Evolutionary conservation across 306 rosid genomes (phyloP).

Genomic region (Prinsepia uniflora): DNA sequence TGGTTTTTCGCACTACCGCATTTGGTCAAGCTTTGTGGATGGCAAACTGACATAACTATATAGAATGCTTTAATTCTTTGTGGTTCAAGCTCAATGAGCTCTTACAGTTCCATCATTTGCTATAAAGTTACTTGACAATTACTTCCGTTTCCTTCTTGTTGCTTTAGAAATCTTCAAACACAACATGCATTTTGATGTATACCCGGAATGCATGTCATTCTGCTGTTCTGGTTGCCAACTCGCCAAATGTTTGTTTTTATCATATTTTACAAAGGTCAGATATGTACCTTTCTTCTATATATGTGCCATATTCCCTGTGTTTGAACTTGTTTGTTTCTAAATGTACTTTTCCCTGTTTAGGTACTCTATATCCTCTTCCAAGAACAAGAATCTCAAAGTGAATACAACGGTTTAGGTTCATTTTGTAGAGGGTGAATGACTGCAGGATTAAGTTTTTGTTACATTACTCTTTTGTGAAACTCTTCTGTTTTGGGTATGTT

Average conservation of each 20-base stretch:
- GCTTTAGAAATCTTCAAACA: background rate
- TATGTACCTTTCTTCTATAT: background rate
- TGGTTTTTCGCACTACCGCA: background rate
- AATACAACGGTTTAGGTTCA: background rate
- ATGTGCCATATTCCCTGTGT: background rate
- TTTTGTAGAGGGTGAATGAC: slow-evolving; percentile 21
- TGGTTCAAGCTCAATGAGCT: background rate
- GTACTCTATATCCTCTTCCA: slow-evolving; percentile 20
- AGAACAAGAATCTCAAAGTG: slow-evolving; percentile 3
- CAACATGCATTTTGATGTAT: background rate
- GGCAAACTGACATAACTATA: background rate
- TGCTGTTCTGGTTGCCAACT: background rate
- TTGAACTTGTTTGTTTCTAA: background rate
- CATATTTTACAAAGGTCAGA: background rate
- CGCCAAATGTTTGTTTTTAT: background rate
- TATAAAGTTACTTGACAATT: background rate
- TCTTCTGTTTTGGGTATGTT: slow-evolving; percentile 8
- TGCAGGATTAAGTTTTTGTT: slow-evolving; percentile 13
- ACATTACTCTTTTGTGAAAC: slow-evolving; percentile 13
- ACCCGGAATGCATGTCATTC: background rate
- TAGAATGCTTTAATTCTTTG: background rate
- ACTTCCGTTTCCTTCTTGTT: background rate
- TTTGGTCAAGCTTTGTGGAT: background rate
- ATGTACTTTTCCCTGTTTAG: slow-evolving; percentile 9
- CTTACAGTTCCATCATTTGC: background rate